A percentile compares a stretch with the other conserved stretches of the same genome.
Evolutionary conservation across 2,329 filamentous ascomycete genomes (phyloP).

Genomic region (Talaromyces islandicus): DNA sequence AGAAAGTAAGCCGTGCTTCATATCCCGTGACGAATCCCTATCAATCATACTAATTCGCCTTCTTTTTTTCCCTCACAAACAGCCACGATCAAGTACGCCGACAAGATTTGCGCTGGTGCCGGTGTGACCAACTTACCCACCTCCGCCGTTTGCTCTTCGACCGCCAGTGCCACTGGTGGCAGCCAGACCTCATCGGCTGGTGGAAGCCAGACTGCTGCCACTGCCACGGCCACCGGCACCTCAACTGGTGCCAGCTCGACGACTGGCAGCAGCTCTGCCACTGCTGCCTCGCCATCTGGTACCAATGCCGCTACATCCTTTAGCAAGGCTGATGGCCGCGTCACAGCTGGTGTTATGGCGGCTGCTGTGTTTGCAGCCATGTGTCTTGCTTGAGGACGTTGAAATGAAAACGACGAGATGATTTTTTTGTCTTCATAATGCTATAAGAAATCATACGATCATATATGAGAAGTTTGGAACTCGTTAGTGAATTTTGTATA

Average conservation of each 20-base stretch:
- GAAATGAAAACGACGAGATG: background rate
- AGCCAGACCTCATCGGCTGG: conserved; percentile 12
- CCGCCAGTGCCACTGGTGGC: conserved; percentile 9
- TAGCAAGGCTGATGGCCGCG: conserved; percentile 17
- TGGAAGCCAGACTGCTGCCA: background rate
- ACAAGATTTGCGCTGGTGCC: conserved; percentile 32
- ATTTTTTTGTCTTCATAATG: background rate
- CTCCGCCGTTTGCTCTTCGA: conserved; percentile 21
- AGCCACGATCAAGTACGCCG: conserved; percentile 32
- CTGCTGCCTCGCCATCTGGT: conserved; percentile 20
- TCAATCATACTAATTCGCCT: background rate
- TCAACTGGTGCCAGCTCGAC: conserved; percentile 10
- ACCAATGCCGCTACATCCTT: conserved; percentile 16
- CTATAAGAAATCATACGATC: background rate
- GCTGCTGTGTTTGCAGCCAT: conserved; percentile 22
- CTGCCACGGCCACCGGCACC: conserved; percentile 5
- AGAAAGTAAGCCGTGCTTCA: conserved; percentile 21
- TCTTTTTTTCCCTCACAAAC: conserved; percentile 2
- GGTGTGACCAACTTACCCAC: conserved; percentile 31
- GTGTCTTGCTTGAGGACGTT: conserved; percentile 1
- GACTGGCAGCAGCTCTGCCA: conserved; percentile 14
- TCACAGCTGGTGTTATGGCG: conserved; percentile 25
- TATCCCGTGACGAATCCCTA: background rate
- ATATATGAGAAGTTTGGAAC: background rate
- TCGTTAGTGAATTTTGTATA: background rate